These are phyloP conservation scores for Phanerodontia chrysosporium DNA, from an alignment of 768 basidiomycete genomes.

Conservation along the genomic window DNA sequence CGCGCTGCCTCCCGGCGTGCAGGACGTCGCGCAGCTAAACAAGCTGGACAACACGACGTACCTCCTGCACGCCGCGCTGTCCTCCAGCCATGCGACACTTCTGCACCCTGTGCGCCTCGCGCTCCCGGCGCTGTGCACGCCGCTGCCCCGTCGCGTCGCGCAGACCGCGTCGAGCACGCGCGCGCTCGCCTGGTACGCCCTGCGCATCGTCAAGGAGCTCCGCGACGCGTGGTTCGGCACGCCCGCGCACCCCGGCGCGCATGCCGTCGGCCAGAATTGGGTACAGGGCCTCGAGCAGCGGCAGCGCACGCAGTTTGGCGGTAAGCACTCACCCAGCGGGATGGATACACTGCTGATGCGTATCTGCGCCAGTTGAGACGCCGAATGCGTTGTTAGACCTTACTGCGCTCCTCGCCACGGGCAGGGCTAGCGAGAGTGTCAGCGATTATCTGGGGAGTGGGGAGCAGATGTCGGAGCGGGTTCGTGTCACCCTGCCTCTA, in stretches of 20 bases:
- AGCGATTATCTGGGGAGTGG: conserved; percentile 72
- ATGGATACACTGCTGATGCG: too few species aligned
- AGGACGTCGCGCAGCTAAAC: conserved; percentile 33
- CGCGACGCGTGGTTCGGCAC: conserved; percentile 69
- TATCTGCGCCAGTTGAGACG: conserved; percentile 59
- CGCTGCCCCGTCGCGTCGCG: conserved; percentile 57
- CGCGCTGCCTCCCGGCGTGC: conserved; percentile 30
- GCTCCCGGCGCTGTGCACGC: neutral
- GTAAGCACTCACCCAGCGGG: too few species aligned
- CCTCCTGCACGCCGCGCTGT: conserved; percentile 36
- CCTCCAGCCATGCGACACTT: neutral
- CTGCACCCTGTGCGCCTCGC: neutral
- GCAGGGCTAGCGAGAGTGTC: conserved; percentile 64
- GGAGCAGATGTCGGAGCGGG: conserved; percentile 80
- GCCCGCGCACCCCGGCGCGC: conserved; percentile 59
- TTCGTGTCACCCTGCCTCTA: conserved; percentile 29
- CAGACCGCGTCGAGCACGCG: conserved; percentile 25
- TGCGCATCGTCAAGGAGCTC: conserved; percentile 72
- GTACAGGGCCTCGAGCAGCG: conserved; percentile 57
- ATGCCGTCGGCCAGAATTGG: conserved; percentile 73
- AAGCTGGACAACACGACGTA: conserved; percentile 44
- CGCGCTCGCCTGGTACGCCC: conserved; percentile 68
- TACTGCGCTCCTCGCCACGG: conserved; percentile 65
- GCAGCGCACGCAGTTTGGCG: conserved; percentile 61
- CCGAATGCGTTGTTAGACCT: conserved; percentile 68